Evolutionary conservation across 2,329 filamentous ascomycete species (phyloP).

Genomic region (Penicillium hesseltinei): DNA sequence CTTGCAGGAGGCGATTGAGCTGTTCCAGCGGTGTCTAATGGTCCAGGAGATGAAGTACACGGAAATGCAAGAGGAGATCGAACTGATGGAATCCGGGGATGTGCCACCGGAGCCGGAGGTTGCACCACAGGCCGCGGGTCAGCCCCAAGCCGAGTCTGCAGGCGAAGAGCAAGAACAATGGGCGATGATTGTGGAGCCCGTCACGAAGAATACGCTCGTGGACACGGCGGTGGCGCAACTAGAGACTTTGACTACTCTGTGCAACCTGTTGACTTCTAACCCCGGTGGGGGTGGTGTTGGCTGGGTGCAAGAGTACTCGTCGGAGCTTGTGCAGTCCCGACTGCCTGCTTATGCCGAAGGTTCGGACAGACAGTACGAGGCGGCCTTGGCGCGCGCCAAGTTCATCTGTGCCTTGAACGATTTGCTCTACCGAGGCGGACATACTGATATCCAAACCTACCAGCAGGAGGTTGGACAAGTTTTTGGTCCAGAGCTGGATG

Average conservation of each 20-base stretch:
- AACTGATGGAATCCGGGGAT: constrained; percentile 36
- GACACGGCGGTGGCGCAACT: constrained; percentile 68
- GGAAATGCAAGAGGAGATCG: constrained; percentile 45
- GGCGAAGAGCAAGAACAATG: constrained; percentile 55
- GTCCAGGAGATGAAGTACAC: constrained; percentile 52
- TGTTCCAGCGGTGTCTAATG: constrained; percentile 58
- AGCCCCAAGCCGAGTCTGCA: constrained; percentile 13
- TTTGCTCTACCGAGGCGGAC: constrained; percentile 53
- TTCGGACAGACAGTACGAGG: constrained; percentile 50
- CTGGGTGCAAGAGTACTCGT: constrained; percentile 59
- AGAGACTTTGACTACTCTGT: constrained; percentile 53
- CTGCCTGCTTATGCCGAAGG: constrained; percentile 53
- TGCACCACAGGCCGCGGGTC: constrained; percentile 6
- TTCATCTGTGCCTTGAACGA: constrained; percentile 59
- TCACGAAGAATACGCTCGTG: constrained; percentile 63
- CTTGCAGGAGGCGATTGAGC: constrained; percentile 60
- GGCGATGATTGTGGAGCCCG: constrained; percentile 65
- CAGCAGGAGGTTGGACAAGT: constrained; percentile 43
- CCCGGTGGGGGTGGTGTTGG: constrained; percentile 45
- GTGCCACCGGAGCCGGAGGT: constrained; percentile 12
- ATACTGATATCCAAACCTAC: constrained; percentile 55
- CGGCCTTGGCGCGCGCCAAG: constrained; percentile 54
- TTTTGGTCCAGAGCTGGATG: constrained; percentile 42
- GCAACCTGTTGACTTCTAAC: constrained; percentile 48
- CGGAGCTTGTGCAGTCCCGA: constrained; percentile 52